Base-by-base conservation (phyloP, 345 rosid species). In the Boechera divaricarpa region DNA sequence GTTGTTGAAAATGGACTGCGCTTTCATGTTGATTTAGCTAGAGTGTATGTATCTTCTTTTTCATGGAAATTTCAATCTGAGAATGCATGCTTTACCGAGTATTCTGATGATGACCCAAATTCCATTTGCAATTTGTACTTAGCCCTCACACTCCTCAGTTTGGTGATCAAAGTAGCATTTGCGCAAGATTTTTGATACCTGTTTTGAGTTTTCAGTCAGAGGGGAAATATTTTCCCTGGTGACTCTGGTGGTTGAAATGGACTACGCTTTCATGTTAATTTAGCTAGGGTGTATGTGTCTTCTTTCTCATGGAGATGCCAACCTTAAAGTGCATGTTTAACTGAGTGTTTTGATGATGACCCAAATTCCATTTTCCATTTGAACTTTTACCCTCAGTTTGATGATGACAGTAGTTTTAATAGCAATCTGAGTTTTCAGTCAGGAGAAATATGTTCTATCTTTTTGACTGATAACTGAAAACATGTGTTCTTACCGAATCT, bases 1-100 rank as follows among this genome's bases (percentile, higher is more conserved):
- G 92, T 91, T 60, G 91, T 90, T 71, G 97, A 94, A 86, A 94
- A 87, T 77, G 97, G 98, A 79, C 74, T 91, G 49, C 86, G 90
- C 66, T 94, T 90, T 76, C 88, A 87, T 58, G 87, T 94, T 74
- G 98, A 94, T 90, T 86, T 94, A 64, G 91, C 92, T 60, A 83
- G 80, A 74, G 97, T 88, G 98, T 94, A 86, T 11, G 96, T 74
- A 32, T 35, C 55, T 66, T 66, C 56, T 49, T 45, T 38, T 54
- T 38, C 76, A 47, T 64, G 5, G 53, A 42, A 31, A 29, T n/a
- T 2, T 7, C 21, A 11, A 26, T 63, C n/a, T 28, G 28, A 26
- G 13, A 44, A 28, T 44, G 67, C 52, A 13, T 63, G 12, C 21
- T 63, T 56, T 63, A 63, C 6, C 5, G 9, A 36, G 36, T 60